phyloP scores from a whole-genome alignment of 2,329 filamentous ascomycete genomes.

The Colletotrichum endophyticum region DNA sequence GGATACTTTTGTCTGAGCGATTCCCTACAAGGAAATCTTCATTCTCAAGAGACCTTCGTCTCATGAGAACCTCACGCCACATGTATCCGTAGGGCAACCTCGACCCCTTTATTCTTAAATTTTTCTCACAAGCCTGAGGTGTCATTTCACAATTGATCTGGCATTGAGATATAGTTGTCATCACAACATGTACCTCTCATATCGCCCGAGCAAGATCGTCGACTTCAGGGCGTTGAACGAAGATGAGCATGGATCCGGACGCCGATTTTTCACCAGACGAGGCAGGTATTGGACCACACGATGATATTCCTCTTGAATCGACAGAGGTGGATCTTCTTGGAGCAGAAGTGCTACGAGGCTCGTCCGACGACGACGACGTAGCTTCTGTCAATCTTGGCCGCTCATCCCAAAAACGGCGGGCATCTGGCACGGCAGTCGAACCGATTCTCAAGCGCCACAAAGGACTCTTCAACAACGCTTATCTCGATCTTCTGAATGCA shows the following conservation, averaged over 20 bases:
- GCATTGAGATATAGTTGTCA: background rate
- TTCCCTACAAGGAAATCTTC: constrained; percentile 6
- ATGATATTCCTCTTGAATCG: background rate
- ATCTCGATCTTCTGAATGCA: constrained; percentile 59
- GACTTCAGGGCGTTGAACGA: background rate
- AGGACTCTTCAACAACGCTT: constrained; percentile 47
- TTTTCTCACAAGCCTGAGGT: background rate
- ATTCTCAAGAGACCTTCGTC: background rate
- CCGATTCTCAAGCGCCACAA: constrained; percentile 51
- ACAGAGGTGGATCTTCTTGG: background rate
- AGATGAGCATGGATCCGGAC: constrained; percentile 33
- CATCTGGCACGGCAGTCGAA: constrained; percentile 25
- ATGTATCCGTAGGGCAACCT: background rate
- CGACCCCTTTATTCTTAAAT: background rate
- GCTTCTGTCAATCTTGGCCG: background rate
- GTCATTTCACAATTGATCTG: background rate
- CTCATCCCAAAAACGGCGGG: constrained; percentile 32
- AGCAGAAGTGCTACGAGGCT: background rate
- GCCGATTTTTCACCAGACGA: constrained; percentile 17
- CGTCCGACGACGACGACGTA: background rate
- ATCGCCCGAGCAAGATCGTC: constrained; percentile 5
- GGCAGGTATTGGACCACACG: background rate
- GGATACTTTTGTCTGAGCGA: background rate
- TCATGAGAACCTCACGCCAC: background rate
- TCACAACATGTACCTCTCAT: constrained; percentile 7